Evolutionary conservation across 2,329 filamentous ascomycete species (phyloP).

Genomic region (Talaromyces sp.): DNA sequence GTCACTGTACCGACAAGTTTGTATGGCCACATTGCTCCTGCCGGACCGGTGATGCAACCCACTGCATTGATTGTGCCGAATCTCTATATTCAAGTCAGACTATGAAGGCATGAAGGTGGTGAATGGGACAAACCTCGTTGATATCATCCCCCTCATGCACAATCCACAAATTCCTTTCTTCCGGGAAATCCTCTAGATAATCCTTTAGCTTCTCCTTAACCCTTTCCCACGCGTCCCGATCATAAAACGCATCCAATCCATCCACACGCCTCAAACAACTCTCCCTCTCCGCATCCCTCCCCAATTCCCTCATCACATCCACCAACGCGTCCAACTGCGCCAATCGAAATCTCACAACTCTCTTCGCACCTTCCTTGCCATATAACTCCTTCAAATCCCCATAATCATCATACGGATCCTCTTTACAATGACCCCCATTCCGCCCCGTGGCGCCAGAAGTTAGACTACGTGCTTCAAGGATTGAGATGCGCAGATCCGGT

Average conservation of each 20-base stretch:
- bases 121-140: conserved; percentile 20
- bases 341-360: conserved; percentile 35
- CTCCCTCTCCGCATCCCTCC: not conserved
- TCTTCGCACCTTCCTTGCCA: conserved; percentile 31
- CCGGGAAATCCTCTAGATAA: conserved; percentile 18
- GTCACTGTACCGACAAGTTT: conserved; percentile 32
- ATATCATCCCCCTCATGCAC: conserved; percentile 18
- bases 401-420: conserved; percentile 73
- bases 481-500: conserved; percentile 26
- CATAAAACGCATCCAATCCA: conserved; percentile 17
- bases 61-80: conserved; percentile 20
- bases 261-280: conserved; percentile 15
- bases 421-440: conserved; percentile 38
- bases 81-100: conserved; percentile 4
- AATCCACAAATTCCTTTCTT: conserved; percentile 14
- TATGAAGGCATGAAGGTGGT: not conserved
- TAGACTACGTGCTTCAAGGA: conserved; percentile 35
- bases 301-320: conserved; percentile 12
- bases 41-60: conserved; percentile 25
- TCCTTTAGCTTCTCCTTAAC: conserved; percentile 10
- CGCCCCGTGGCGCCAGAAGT: conserved; percentile 38
- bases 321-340: conserved; percentile 18
- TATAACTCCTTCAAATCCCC: conserved; percentile 63
- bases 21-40: conserved; percentile 38
- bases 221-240: conserved; percentile 9